Conservation (phyloP, 495 filamentous ascomycete genomes). For the Tuber indicum region DNA sequence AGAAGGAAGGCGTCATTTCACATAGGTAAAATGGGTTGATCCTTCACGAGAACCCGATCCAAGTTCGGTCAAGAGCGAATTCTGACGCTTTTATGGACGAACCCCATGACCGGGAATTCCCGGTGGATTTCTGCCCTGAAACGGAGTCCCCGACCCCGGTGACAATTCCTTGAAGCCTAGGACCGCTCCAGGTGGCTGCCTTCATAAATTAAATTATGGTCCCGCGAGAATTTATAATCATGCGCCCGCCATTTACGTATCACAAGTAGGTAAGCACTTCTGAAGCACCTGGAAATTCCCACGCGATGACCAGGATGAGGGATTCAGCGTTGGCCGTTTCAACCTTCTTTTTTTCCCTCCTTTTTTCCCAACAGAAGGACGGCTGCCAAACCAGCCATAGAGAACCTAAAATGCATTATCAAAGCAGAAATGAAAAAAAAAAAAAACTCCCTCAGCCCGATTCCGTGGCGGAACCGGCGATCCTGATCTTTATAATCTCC, state of each 20-base stretch:
- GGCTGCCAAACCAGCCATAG: not conserved
- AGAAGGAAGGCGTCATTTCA: not conserved
- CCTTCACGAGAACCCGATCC: not conserved
- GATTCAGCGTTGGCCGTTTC: not conserved
- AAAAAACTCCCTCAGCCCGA: not conserved
- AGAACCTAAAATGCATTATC: not conserved
- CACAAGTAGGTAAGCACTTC: not conserved
- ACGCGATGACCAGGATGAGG: not conserved
- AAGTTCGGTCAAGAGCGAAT: not conserved
- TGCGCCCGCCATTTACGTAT: constrained; percentile 1
- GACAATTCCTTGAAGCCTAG: not conserved
- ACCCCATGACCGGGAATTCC: not conserved
- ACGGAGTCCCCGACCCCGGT: not conserved
- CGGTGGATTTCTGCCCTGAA: not conserved
- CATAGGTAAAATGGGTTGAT: not conserved
- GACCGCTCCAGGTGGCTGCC: not conserved
- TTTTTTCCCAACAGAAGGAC: not conserved
- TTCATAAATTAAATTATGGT: not conserved
- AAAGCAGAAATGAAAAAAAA: not conserved
- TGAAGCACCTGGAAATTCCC: not conserved
- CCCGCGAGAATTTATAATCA: not conserved
- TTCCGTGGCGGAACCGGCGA: not conserved
- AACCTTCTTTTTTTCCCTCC: not conserved
- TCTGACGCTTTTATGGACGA: not conserved
- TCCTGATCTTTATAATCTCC: not conserved